Evolutionary conservation across 495 filamentous ascomycete species (phyloP).

Genomic region (Viridothelium virens): DNA sequence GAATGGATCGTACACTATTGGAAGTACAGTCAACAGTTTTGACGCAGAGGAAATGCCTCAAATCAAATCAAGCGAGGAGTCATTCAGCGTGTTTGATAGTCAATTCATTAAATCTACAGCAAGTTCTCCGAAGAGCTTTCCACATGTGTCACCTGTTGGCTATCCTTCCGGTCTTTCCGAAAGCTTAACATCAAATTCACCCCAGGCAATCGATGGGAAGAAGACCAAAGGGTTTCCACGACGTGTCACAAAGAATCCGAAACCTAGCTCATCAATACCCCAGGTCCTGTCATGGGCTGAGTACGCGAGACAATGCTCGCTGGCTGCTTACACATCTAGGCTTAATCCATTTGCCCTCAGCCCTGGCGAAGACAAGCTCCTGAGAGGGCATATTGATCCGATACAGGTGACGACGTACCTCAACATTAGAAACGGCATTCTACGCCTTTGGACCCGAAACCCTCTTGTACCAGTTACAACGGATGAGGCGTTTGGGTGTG

Average conservation of each 20-base stretch:
- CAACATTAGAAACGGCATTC: conserved; percentile 91
- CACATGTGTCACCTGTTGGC: background rate
- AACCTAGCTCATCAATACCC: conserved; percentile 55
- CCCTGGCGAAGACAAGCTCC: conserved; percentile 69
- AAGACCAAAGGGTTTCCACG: background rate
- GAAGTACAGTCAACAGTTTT: background rate
- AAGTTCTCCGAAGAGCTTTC: background rate
- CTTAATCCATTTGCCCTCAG: conserved; percentile 86
- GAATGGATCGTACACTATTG: background rate
- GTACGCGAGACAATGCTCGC: conserved; percentile 80
- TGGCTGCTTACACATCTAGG: conserved; percentile 79
- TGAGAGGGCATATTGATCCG: conserved; percentile 74
- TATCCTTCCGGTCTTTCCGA: background rate
- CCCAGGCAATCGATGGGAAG: background rate
- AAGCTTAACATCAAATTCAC: background rate
- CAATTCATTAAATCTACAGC: background rate
- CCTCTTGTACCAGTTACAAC: conserved; percentile 76
- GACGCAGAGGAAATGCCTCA: background rate
- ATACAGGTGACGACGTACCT: conserved; percentile 92
- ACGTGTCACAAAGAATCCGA: background rate
- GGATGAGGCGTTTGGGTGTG: conserved; percentile 88
- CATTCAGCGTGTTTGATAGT: background rate
- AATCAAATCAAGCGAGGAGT: background rate
- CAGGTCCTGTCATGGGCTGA: conserved; percentile 59
- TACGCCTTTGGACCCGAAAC: conserved; percentile 85